These are phyloP conservation scores for Fremontodendron californicum DNA, from an alignment of 345 rosid species.

Conservation along the genomic window DNA sequence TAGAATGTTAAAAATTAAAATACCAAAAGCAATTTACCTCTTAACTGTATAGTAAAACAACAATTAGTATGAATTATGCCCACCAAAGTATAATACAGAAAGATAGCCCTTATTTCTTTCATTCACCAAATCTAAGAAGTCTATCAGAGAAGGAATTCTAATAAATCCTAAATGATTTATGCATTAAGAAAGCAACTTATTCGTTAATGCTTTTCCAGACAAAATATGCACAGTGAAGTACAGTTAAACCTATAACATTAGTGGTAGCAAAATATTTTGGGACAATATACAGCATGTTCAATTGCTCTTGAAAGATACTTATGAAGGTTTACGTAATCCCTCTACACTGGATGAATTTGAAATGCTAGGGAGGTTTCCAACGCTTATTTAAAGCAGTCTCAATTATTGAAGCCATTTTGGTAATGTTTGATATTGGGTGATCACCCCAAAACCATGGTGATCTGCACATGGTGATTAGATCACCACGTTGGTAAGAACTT, in stretches of 20 bases:
- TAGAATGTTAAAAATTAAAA: neutral
- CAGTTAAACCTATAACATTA: neutral
- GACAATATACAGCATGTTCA: neutral
- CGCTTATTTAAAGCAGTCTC: neutral
- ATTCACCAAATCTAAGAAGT: neutral
- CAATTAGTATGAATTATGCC: neutral
- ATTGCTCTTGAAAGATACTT: neutral
- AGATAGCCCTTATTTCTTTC: neutral
- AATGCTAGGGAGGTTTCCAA: neutral
- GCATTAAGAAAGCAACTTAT: neutral
- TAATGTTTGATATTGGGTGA: too few species aligned
- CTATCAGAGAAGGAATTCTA: neutral
- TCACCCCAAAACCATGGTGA: too few species aligned
- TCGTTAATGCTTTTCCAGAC: neutral
- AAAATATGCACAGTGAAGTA: neutral
- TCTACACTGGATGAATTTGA: neutral
- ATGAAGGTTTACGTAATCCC: neutral
- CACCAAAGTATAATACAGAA: neutral
- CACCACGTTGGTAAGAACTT: too few species aligned
- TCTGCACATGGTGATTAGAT: too few species aligned
- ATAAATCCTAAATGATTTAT: neutral
- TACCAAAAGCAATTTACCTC: neutral
- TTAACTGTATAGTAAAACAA: neutral
- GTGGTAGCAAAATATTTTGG: neutral
- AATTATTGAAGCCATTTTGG: neutral